phyloP scores from a whole-genome alignment of 202 grass and related monocot species.

The Musa balbisiana region DNA sequence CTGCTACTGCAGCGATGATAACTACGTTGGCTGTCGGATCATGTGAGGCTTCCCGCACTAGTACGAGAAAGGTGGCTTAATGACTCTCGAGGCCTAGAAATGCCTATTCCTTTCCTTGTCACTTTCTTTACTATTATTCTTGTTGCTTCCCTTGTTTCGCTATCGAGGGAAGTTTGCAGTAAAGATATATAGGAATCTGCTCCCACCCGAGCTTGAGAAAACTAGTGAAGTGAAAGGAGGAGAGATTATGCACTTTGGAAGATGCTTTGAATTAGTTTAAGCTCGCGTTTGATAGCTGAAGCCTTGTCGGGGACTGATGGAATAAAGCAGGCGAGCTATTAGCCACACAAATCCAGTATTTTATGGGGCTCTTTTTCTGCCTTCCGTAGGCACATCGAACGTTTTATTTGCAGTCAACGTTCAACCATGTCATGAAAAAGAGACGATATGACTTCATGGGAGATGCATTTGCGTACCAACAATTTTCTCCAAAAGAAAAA shows the following conservation, averaged over 20 bases:
- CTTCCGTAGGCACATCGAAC: background rate
- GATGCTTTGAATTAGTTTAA: too few relatives aligned
- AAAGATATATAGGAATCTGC: too few relatives aligned
- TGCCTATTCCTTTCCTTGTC: background rate
- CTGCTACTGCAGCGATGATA: conserved; percentile 63
- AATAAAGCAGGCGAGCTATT: background rate
- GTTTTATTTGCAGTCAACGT: background rate
- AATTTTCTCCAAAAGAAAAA: too few relatives aligned
- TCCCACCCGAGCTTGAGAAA: too few relatives aligned
- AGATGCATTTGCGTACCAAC: background rate
- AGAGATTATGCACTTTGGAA: too few relatives aligned
- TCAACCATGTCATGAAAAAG: background rate
- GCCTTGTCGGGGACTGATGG: background rate
- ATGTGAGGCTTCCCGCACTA: conserved; percentile 36
- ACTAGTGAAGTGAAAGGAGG: too few relatives aligned
- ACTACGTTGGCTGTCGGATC: conserved; percentile 49
- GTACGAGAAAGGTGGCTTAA: too few relatives aligned
- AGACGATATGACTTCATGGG: background rate
- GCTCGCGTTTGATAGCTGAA: background rate
- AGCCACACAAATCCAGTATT: background rate
- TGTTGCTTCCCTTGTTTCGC: too few relatives aligned
- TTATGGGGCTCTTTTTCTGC: background rate
- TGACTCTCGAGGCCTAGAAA: background rate
- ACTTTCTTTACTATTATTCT: too few relatives aligned
- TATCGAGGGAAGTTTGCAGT: too few relatives aligned